A percentile compares a stretch with the other conserved stretches of the same genome.
Evolutionary conservation across 176 grass and related monocot species (phyloP).

Genomic region (Pontederia paniculata): DNA sequence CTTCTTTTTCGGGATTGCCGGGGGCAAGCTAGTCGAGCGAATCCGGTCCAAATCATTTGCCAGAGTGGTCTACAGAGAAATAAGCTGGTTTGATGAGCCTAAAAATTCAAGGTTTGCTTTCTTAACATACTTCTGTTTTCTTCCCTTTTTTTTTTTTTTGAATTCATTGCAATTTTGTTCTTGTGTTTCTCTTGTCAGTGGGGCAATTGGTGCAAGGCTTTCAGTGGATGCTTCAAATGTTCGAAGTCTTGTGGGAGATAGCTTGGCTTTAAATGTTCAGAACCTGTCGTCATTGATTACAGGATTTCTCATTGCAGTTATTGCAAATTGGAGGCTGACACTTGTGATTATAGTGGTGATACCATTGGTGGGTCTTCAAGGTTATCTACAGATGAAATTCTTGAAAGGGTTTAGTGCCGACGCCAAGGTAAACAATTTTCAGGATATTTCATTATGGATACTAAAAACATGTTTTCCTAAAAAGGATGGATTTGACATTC

Average conservation of each 20-base stretch:
- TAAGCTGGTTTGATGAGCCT: constrained; percentile 80
- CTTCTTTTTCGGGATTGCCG: constrained; percentile 65
- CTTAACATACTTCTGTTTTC: not conserved
- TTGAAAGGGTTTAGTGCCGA: constrained; percentile 52
- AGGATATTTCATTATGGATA: too few relatives aligned
- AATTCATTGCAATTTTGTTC: not conserved
- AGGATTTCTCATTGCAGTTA: constrained; percentile 57
- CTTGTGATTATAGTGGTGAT: constrained; percentile 50
- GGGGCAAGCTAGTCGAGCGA: constrained; percentile 63
- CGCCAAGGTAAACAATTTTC: constrained; percentile 44
- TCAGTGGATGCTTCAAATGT: constrained; percentile 69
- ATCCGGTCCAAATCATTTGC: constrained; percentile 49
- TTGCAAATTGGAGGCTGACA: constrained; percentile 68
- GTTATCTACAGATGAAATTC: constrained; percentile 52
- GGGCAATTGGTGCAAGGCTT: constrained; percentile 57
- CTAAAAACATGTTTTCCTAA: not conserved
- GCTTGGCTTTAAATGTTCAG: constrained; percentile 60
- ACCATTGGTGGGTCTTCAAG: constrained; percentile 57
- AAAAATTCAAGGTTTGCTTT: constrained; percentile 55
- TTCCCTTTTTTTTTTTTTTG: too few relatives aligned
- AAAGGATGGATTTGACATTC: not conserved
- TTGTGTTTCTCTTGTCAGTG: constrained; percentile 29
- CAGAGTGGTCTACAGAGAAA: constrained; percentile 60
- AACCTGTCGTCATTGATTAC: constrained; percentile 38
- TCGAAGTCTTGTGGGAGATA: constrained; percentile 61